These are phyloP conservation scores for Aspergillus avenaceus DNA, from an alignment of 495 filamentous ascomycete species.

Conservation along the genomic window DNA sequence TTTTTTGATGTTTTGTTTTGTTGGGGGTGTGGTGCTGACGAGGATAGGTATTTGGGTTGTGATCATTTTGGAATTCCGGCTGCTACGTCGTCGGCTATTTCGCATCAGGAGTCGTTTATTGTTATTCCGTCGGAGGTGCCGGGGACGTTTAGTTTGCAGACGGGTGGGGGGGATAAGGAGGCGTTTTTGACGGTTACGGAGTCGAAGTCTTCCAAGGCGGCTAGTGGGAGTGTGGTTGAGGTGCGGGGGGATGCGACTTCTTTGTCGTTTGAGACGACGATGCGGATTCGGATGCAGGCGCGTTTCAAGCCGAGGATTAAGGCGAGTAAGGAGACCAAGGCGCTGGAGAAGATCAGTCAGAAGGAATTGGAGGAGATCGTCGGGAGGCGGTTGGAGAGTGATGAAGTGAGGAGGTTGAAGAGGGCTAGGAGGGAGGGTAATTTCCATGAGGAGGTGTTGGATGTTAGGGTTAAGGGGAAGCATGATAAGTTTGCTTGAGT, in stretches of 20 bases:
- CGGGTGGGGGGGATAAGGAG: conserved; percentile 33
- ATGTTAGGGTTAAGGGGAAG: conserved; percentile 90
- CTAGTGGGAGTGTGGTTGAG: conserved; percentile 34
- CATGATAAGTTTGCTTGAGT: conserved; percentile 85
- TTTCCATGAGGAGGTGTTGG: conserved; percentile 83
- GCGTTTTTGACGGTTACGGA: conserved; percentile 52
- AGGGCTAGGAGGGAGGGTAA: conserved; percentile 76
- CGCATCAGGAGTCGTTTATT: conserved; percentile 76
- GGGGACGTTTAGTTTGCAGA: conserved; percentile 67
- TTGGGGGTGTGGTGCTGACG: not conserved
- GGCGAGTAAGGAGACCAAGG: conserved; percentile 73
- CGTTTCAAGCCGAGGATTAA: conserved; percentile 82
- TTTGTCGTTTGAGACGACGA: conserved; percentile 68
- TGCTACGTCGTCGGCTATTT: conserved; percentile 75
- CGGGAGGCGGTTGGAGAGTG: conserved; percentile 71
- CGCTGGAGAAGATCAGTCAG: conserved; percentile 75
- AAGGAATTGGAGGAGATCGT: conserved; percentile 83
- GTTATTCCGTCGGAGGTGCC: conserved; percentile 60
- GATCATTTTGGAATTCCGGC: conserved; percentile 77
- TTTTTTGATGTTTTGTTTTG: no score
- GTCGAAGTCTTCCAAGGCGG: conserved; percentile 33
- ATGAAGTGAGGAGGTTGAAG: conserved; percentile 80
- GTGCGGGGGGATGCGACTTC: conserved; percentile 75
- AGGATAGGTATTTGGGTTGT: conserved; percentile 64
- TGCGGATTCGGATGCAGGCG: conserved; percentile 90